Evolutionary conservation across 495 filamentous ascomycete species (phyloP).

Genomic region (Penicillium angulare): DNA sequence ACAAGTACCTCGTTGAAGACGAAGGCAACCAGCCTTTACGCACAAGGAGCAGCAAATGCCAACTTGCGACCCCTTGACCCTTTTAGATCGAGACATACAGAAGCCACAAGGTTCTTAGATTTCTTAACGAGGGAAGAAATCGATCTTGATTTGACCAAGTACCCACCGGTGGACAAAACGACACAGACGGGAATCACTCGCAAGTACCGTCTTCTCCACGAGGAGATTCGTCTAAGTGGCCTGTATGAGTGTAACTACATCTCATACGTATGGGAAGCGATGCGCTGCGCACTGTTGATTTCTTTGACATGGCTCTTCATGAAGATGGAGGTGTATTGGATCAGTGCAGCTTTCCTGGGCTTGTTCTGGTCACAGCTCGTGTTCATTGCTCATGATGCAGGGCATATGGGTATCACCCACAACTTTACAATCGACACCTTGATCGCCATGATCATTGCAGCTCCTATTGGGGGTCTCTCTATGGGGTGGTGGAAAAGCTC

Average conservation of each 20-base stretch:
- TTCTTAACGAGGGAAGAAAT: slow-evolving; percentile 66
- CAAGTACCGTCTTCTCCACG: slow-evolving; percentile 69
- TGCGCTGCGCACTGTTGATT: slow-evolving; percentile 59
- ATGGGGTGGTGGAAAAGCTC: slow-evolving; percentile 92
- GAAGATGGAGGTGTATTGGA: slow-evolving; percentile 6
- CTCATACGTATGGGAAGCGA: slow-evolving; percentile 67
- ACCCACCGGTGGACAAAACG: slow-evolving; percentile 65
- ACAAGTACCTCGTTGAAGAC: no score
- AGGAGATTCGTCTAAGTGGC: slow-evolving; percentile 63
- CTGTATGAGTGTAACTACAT: slow-evolving; percentile 78
- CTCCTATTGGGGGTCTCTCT: slow-evolving; percentile 80
- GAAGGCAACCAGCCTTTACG: no score
- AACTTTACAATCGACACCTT: slow-evolving; percentile 72
- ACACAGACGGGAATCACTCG: slow-evolving; percentile 69
- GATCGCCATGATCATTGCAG: slow-evolving; percentile 82
- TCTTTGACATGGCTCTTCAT: slow-evolving; percentile 49
- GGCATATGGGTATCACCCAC: slow-evolving; percentile 92
- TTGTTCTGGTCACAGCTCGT: slow-evolving; percentile 86
- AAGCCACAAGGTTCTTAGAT: slow-evolving; percentile 51
- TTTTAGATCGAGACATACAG: not conserved
- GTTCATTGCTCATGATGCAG: slow-evolving; percentile 87
- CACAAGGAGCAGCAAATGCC: no score
- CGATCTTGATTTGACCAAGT: slow-evolving; percentile 64
- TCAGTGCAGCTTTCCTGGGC: slow-evolving; percentile 71
- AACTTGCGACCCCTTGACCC: slow-evolving; percentile 49